These are phyloP conservation scores for Takashimella koratensis DNA, from an alignment of 1,284 basidiomycete species.

Conservation along the genomic window DNA sequence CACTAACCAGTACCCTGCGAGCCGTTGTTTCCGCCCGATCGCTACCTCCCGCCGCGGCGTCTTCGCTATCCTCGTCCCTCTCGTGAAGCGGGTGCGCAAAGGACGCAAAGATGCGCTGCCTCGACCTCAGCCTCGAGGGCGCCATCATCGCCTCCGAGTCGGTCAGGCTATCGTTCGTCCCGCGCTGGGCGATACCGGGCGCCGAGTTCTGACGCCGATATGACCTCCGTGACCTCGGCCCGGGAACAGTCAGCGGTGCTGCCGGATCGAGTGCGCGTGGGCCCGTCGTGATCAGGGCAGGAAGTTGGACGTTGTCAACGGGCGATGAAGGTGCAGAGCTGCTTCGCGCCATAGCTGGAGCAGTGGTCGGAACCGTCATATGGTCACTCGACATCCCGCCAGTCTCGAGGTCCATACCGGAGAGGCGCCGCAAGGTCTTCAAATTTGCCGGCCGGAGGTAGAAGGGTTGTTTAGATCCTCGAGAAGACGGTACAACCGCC, in stretches of 20 bases:
- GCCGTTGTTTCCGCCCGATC: background rate
- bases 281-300: background rate
- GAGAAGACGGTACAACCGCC: background rate
- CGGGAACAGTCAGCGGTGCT: background rate
- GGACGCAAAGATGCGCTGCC: conserved; percentile 7
- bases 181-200: background rate
- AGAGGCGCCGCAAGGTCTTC: background rate
- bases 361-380: background rate
- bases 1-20: background rate
- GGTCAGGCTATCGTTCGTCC: conserved; percentile 6
- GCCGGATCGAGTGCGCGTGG: background rate
- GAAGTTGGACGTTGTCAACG: background rate
- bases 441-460: background rate
- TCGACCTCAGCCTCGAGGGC: conserved; percentile 6
- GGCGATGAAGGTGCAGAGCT: conserved; percentile 2
- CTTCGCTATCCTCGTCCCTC: background rate
- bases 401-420: background rate
- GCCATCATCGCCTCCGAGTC: conserved; percentile 16
- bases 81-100: background rate
- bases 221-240: background rate
- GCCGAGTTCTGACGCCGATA: background rate
- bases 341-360: background rate
- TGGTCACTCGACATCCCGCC: background rate
- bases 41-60: background rate
- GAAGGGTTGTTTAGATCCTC: background rate